Base-by-base conservation (phyloP, 768 basidiomycete genomes). In the Lentinula sp. region DNA sequence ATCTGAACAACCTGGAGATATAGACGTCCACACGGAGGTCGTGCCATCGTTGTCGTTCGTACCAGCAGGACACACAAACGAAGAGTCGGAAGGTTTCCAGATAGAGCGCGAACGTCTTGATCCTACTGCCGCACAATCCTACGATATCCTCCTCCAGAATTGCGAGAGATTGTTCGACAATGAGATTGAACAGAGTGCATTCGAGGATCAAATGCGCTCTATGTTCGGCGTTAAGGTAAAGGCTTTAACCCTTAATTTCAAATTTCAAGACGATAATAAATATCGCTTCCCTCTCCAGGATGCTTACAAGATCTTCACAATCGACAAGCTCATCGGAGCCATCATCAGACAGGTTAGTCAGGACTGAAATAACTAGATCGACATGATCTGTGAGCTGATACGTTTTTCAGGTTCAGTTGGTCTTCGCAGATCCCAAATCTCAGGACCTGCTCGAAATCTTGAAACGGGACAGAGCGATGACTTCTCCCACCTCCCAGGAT, bases 101-200 rank as follows among this genome's bases (percentile, higher is more conserved):
- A 10, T 16, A 1, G 55, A 56, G 18, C 37, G 72, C 33, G 75
- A 78, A 43, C 70, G 72, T 20, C 62, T 69, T 23, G 72, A 28
- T 28, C 28, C 81, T 18, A 77, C 83, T 10, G 80, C 85, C 4
- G 81, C 81, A 33, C 85, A 90, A 65, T 91, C 85, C 66, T 98
- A 98, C 66, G 87, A 88, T 52, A 79, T 94, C 59, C 76, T 95
- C 67, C 80, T 99, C 15, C 90, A 89, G 61, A 86, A 90, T 3
- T 93, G 91, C 69, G 97, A 99, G 71, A 83, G 87, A 62, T 72
- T 98, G 49, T 97, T 98, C 65, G 95, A 95, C 68, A 91, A 90
- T 64, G 93, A 97, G 70, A 79, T 98, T 23, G 97, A 99, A 67
- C 88, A 88, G 64, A 76, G 79, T 46, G 81, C 79, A 4, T 98